phyloP scores from a whole-genome alignment of 495 filamentous ascomycete species.

The Talaromyces liani region DNA sequence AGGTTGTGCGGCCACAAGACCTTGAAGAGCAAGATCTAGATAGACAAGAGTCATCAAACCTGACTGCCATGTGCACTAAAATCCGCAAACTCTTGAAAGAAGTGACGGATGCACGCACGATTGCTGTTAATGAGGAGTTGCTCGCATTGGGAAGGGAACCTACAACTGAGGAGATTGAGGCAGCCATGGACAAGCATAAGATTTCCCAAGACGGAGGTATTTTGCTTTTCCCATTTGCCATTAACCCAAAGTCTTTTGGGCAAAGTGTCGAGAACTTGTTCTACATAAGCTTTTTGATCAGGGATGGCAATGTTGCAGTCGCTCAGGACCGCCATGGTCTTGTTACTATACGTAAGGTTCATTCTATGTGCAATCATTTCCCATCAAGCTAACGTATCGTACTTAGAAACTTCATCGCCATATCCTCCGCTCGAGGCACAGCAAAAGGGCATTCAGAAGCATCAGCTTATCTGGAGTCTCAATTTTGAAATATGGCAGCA shows the following conservation, averaged over 20 bases:
- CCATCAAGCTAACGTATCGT: slow-evolving; percentile 13
- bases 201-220: slow-evolving; percentile 59
- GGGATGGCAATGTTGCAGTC: slow-evolving; percentile 70
- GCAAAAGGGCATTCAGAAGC: slow-evolving; percentile 49
- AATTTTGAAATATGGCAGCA: slow-evolving; percentile 78
- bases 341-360: slow-evolving; percentile 63
- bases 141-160: slow-evolving; percentile 26
- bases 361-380: neutral
- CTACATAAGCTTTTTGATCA: slow-evolving; percentile 89
- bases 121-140: slow-evolving; percentile 23
- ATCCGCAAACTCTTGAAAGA: slow-evolving; percentile 43
- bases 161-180: slow-evolving; percentile 24
- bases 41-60: slow-evolving; percentile 62
- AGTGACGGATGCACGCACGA: slow-evolving; percentile 27
- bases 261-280: slow-evolving; percentile 98
- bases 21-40: slow-evolving; percentile 63
- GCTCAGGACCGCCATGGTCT: slow-evolving; percentile 54
- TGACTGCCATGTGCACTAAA: slow-evolving; percentile 61
- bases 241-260: slow-evolving; percentile 85
- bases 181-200: slow-evolving; percentile 45
- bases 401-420: slow-evolving; percentile 30
- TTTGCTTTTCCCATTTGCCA: slow-evolving; percentile 70
- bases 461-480: slow-evolving; percentile 78
- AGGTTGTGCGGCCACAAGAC: slow-evolving; percentile 64
- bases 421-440: slow-evolving; percentile 38